Percentiles rank a stretch among this genome's conserved stretches.
phyloP scores from a whole-genome alignment of 1,284 basidiomycete species.

The Ustilago curta region DNA sequence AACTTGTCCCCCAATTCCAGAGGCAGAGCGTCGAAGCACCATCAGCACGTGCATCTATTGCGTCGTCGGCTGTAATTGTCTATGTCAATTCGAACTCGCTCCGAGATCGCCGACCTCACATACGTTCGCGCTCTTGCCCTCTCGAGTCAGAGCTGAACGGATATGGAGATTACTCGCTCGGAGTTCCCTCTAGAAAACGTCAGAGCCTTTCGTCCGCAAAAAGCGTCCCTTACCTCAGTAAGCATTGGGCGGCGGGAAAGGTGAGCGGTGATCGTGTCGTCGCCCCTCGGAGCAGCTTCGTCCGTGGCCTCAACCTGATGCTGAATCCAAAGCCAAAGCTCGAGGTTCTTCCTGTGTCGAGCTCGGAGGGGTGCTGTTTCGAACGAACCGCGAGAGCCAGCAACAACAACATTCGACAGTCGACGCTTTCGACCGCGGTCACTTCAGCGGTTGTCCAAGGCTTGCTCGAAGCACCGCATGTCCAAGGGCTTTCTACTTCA shows the following conservation, averaged over 20 bases:
- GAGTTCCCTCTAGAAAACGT: slow-evolving; percentile 1
- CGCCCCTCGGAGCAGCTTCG: slow-evolving; percentile 32
- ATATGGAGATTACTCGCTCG: slow-evolving; percentile 10
- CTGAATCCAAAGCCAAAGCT: slow-evolving; percentile 42
- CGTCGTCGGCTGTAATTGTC: slow-evolving; percentile 15
- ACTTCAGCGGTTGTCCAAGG: slow-evolving; percentile 11
- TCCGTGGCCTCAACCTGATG: slow-evolving; percentile 33
- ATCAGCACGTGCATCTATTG: slow-evolving; percentile 6
- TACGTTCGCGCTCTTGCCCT: slow-evolving; percentile 24
- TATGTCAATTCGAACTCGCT: background rate
- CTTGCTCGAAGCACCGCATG: slow-evolving; percentile 7
- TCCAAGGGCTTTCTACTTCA: background rate
- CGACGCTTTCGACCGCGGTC: background rate
- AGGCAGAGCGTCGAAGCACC: background rate
- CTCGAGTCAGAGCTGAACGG: slow-evolving; percentile 30
- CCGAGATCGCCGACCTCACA: slow-evolving; percentile 15
- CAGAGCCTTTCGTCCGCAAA: slow-evolving; percentile 14
- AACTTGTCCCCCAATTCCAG: background rate
- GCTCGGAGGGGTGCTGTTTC: background rate
- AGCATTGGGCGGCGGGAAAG: slow-evolving; percentile 43
- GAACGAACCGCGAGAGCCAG: background rate
- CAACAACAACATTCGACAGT: background rate
- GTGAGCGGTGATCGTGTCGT: slow-evolving; percentile 39
- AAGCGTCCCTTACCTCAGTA: slow-evolving; percentile 35
- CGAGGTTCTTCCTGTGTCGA: slow-evolving; percentile 30